Percentiles rank a stretch among this genome's conserved stretches.
These are phyloP conservation scores for Penicillium sp. DNA, from an alignment of 2,329 filamentous ascomycete species.

Conservation along the genomic window DNA sequence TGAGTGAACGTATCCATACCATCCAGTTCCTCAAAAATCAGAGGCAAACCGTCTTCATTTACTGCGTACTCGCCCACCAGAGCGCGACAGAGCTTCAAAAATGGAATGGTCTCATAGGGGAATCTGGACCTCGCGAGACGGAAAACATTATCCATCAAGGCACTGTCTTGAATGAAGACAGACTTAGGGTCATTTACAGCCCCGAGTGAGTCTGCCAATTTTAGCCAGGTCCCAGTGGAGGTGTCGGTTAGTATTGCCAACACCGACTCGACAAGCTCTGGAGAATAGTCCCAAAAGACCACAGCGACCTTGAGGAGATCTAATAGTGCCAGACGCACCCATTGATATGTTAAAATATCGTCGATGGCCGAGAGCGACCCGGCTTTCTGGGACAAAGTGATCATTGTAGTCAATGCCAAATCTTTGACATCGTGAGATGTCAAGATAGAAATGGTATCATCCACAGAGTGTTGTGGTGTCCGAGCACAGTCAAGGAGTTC, in stretches of 20 bases:
- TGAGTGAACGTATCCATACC: constrained; percentile 75
- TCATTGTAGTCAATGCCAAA: constrained; percentile 51
- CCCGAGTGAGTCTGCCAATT: constrained; percentile 14
- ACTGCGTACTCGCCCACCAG: constrained; percentile 54
- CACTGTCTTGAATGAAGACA: constrained; percentile 58
- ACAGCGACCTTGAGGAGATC: constrained; percentile 70
- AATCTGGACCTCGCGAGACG: constrained; percentile 73
- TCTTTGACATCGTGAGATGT: constrained; percentile 48
- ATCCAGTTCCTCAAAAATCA: constrained; percentile 65
- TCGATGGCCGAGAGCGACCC: constrained; percentile 51
- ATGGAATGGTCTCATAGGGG: constrained; percentile 80
- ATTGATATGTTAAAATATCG: constrained; percentile 58
- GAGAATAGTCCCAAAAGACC: constrained; percentile 68
- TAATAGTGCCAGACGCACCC: constrained; percentile 65
- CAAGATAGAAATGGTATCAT: constrained; percentile 51
- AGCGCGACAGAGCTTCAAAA: constrained; percentile 69
- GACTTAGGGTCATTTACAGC: constrained; percentile 42
- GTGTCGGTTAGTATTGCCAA: constrained; percentile 62
- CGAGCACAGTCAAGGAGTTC: constrained; percentile 48
- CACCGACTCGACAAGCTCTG: constrained; percentile 67
- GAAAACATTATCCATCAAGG: constrained; percentile 61
- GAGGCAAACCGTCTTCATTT: constrained; percentile 49
- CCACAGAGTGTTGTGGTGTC: constrained; percentile 38
- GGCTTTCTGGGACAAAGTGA: constrained; percentile 45
- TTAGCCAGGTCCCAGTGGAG: constrained; percentile 19